Evolutionary conservation across 805 yeast genomes (phyloP).

Genomic region (Starmerella vaccinii): DNA sequence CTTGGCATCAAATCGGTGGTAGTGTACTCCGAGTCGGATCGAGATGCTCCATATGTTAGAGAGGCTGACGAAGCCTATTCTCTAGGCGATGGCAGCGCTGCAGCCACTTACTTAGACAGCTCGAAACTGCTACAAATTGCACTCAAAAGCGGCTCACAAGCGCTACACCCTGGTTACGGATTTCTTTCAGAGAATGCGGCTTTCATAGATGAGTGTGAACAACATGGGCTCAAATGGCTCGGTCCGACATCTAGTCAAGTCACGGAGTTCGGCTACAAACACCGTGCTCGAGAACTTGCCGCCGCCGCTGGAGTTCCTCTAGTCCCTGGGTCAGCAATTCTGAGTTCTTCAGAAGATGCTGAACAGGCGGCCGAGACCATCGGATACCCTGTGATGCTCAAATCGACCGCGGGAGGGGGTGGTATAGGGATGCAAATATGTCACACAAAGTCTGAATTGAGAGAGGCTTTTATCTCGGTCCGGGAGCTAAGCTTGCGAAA

Average conservation of each 20-base stretch:
- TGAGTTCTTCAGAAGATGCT: slow-evolving; percentile 52
- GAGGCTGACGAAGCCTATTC: slow-evolving; percentile 75
- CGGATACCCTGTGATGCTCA: slow-evolving; percentile 85
- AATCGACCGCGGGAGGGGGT: slow-evolving; percentile 98
- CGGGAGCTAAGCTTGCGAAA: slow-evolving; percentile 88
- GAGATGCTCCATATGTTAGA: slow-evolving; percentile 75
- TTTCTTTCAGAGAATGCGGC: slow-evolving; percentile 94
- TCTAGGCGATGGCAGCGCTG: slow-evolving; percentile 71
- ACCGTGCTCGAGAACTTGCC: slow-evolving; percentile 93
- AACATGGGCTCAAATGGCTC: slow-evolving; percentile 78
- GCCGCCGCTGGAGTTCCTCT: slow-evolving; percentile 84
- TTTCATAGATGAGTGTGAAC: slow-evolving; percentile 76
- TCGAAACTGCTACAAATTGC: slow-evolving; percentile 84
- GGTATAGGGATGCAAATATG: slow-evolving; percentile 96
- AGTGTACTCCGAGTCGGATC: slow-evolving; percentile 82
- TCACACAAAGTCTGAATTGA: slow-evolving; percentile 69
- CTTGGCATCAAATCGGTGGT: slow-evolving; percentile 72
- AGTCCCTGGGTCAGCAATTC: slow-evolving; percentile 90
- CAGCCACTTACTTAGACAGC: slow-evolving; percentile 78
- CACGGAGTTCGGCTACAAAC: slow-evolving; percentile 82
- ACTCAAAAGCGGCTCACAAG: slow-evolving; percentile 72
- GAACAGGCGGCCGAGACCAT: slow-evolving; percentile 62
- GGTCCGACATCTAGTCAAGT: slow-evolving; percentile 98
- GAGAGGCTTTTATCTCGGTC: slow-evolving; percentile 77
- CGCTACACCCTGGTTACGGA: slow-evolving; percentile 97